Evolutionary conservation across 2,329 filamentous ascomycete genomes (phyloP), one percentile per base, ranked within the genome.

Genomic region (Phaeosphaeriaceae sp.): DNA sequence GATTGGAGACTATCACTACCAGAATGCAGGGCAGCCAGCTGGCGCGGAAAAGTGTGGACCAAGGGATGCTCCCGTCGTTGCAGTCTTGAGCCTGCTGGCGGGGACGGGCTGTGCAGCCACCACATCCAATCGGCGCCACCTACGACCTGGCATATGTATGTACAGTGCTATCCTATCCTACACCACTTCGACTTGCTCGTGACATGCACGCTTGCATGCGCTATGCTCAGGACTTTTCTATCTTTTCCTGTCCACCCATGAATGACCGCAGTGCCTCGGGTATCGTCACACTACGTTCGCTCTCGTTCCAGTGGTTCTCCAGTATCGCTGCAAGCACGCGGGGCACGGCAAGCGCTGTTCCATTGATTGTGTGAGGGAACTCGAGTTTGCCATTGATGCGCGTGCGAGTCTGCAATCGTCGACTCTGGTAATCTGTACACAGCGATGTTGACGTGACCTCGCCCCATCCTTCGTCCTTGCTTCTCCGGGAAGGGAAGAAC

Each of bases 361-460:
- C 96, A 75, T 99, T 99, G 40, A 96, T 84, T 0, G 95, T 99
- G 80, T 91, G 92, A 15, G 93, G 92, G 76, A 92, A 98, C 1
- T 84, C 83, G 42, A 90, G 79, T 72, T 85, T 87, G n/a, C 74
- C 74, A 42, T 79, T 79, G 13, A 83, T 61, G 61, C 89, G 88
- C 47, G 91, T 82, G 42, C 90, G 85, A 15, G 95, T 97, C 25
- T 87, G 89, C 36, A 99, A 82, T 17, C 95, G 85, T 25, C 95
- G 85, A 24, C 86, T 90, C 81, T 99, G 95, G 79, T 98, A 99
- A 78, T 99, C 95, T 1, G 92, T 95, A 79, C 95, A 99, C 68
- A 94, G 89, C 62, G 91, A 96, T 0, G 92, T 89, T 45, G 90
- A 94, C 0, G 93, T 96, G 52, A 99, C 89, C 79, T 99, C 95